Evolutionary conservation across 371 early-diverging fungal species (phyloP).

Genomic region (Rhizopus microsporus): DNA sequence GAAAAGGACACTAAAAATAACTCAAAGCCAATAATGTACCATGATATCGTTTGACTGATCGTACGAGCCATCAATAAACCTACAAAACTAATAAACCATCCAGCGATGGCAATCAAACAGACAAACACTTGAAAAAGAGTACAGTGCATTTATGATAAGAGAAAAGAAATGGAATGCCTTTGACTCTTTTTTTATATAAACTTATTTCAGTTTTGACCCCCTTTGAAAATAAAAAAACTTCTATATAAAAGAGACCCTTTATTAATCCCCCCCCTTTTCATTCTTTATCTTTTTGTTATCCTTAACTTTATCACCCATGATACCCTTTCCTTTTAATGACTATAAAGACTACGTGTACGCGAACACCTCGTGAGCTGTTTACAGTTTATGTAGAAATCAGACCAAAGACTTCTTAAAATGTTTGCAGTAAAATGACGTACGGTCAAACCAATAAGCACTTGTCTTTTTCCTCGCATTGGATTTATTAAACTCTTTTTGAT

Average conservation of each 20-base stretch:
- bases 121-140: not conserved
- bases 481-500: not conserved
- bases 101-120: constrained; percentile 21
- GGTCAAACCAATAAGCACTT: not conserved
- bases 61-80: constrained; percentile 36
- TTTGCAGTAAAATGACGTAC: constrained; percentile 6
- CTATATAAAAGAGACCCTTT: not conserved
- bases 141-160: not conserved
- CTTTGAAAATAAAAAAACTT: constrained; percentile 1
- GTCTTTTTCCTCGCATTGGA: not conserved
- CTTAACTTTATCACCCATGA: not conserved
- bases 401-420: constrained; percentile 12
- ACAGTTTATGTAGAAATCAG: constrained; percentile 12
- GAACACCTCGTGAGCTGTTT: too few species aligned
- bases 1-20: constrained; percentile 25
- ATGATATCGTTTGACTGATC: constrained; percentile 25
- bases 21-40: constrained; percentile 41
- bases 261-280: not conserved
- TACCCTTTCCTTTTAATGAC: too few species aligned
- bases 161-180: constrained; percentile 2
- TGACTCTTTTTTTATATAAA: not conserved
- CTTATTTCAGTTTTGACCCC: constrained; percentile 3
- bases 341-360: too few species aligned
- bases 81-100: constrained; percentile 42
- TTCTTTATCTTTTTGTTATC: not conserved